A percentile compares a stretch with the other conserved stretches of the same genome.
These are phyloP conservation scores for Aspergillus proliferans DNA, from an alignment of 2,329 filamentous ascomycete genomes.

Conservation along the genomic window DNA sequence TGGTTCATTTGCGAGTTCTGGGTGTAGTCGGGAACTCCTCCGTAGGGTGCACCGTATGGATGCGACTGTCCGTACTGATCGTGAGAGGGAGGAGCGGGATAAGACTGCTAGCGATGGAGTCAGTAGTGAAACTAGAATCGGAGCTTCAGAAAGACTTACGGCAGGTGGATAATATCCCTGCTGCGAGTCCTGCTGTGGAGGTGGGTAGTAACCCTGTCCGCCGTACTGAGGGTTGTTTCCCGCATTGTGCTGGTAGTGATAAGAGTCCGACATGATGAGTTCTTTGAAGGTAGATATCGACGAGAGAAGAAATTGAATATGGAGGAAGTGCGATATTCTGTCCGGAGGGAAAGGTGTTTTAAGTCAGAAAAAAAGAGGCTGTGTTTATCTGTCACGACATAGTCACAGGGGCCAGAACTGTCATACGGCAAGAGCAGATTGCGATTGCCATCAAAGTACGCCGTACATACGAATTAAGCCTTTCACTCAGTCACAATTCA, in stretches of 20 bases:
- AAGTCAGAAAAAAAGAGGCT: neutral
- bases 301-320: neutral
- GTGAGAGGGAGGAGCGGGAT: neutral
- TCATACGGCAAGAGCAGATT: too few relatives aligned
- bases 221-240: conserved; percentile 5
- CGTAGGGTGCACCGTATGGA: conserved; percentile 6
- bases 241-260: conserved; percentile 15
- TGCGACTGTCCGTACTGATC: neutral
- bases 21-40: conserved; percentile 16
- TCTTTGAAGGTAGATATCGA: neutral
- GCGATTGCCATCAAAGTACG: too few relatives aligned
- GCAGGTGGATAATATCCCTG: conserved; percentile 20
- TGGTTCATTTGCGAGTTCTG: conserved; percentile 13
- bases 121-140: neutral
- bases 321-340: too few relatives aligned
- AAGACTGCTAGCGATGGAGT: neutral
- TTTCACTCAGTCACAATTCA: too few relatives aligned
- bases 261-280: conserved; percentile 10
- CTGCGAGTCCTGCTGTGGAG: conserved; percentile 15
- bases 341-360: neutral
- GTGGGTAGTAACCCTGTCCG: conserved; percentile 15
- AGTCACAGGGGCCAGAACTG: too few relatives aligned
- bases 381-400: neutral
- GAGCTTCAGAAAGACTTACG: conserved; percentile 14
- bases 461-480: too few relatives aligned